Percentiles rank a stretch among this genome's conserved stretches.
phyloP scores from a whole-genome alignment of 169 alveolate genomes.

The Eimeria maxima region DNA sequence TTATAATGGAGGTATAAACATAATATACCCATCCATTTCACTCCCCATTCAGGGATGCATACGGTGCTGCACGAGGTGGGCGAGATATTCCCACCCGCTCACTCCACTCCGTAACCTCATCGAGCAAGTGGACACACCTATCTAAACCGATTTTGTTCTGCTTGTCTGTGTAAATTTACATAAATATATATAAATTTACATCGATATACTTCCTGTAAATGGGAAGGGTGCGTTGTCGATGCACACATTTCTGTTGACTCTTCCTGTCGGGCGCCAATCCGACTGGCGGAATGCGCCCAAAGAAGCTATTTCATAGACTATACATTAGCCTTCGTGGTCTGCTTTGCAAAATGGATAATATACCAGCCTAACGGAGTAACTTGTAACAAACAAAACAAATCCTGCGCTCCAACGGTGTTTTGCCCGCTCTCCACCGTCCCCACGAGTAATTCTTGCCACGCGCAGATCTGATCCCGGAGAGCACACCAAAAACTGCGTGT shows the following conservation, averaged over 20 bases:
- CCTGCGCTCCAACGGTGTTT: not conserved
- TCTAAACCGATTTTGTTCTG: not conserved
- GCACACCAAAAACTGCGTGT: not conserved
- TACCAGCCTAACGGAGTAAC: not conserved
- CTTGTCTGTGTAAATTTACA: not conserved
- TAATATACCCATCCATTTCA: too few species aligned
- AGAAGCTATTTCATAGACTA: not conserved
- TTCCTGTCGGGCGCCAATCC: not conserved
- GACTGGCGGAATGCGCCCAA: not conserved
- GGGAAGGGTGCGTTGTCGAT: not conserved
- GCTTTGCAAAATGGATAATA: not conserved
- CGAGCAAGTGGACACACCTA: not conserved
- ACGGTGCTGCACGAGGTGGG: not conserved
- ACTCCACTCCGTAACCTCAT: not conserved
- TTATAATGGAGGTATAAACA: too few species aligned
- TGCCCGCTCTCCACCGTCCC: not conserved
- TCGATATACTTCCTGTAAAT: not conserved
- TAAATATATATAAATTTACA: too few species aligned
- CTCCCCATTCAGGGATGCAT: too few species aligned
- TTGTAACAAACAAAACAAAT: not conserved
- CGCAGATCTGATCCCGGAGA: not conserved
- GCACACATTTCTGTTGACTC: too few species aligned
- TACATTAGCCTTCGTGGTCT: not conserved
- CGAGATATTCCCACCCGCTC: not conserved
- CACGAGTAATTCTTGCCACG: too few species aligned